Percentiles rank a stretch among this genome's conserved stretches.
Conservation (phyloP, 2,329 filamentous ascomycete species). For the Venturia aucupariae region DNA sequence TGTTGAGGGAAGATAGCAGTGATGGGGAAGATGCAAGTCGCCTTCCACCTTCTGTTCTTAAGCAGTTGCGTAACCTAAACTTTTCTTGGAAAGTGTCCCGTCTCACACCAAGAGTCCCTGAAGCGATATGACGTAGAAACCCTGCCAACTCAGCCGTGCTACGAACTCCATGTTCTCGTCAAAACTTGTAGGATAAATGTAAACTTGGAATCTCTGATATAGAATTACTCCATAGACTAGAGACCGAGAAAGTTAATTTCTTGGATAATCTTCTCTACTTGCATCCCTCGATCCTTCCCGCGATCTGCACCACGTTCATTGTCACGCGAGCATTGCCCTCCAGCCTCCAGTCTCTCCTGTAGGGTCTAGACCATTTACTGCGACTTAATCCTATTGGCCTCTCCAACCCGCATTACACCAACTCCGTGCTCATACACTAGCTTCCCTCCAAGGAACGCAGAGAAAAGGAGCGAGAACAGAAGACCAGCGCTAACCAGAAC, state of each 20-base stretch:
- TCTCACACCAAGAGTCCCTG: neutral
- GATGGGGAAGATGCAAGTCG: neutral
- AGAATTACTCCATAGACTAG: neutral
- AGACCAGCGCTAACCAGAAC: constrained; percentile 29
- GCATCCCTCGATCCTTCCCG: neutral
- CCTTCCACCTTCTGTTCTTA: neutral
- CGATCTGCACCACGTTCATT: neutral
- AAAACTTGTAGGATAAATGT: neutral
- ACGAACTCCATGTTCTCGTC: too few species aligned
- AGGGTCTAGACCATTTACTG: neutral
- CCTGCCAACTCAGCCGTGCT: neutral
- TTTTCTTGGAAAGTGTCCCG: neutral
- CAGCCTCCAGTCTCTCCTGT: neutral
- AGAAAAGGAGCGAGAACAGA: constrained; percentile 28
- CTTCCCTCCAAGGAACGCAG: constrained; percentile 34
- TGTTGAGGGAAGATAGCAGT: neutral
- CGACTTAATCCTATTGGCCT: neutral
- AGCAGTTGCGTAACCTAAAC: neutral
- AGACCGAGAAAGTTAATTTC: neutral
- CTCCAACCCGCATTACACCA: constrained; percentile 26
- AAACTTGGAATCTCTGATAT: neutral
- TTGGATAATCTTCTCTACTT: neutral
- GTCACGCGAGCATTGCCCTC: neutral
- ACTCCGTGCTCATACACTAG: constrained; percentile 39
- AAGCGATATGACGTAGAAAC: neutral